Percentiles rank a stretch among this genome's conserved stretches.
Evolutionary conservation across 2,329 filamentous ascomycete species (phyloP).

Genomic region (Elsinoe fawcettii): DNA sequence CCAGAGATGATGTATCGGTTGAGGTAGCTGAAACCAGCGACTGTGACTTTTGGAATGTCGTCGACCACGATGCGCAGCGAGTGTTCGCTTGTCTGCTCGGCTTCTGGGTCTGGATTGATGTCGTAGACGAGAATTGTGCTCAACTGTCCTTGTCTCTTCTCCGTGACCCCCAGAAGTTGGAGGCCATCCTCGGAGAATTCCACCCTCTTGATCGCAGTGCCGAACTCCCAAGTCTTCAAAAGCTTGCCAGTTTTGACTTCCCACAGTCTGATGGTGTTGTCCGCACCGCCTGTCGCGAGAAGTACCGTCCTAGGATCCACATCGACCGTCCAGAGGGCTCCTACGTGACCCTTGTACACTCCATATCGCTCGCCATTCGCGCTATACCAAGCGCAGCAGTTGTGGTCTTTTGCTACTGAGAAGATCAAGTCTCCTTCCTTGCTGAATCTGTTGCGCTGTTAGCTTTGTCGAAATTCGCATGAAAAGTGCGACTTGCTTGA

Average conservation of each 20-base stretch:
- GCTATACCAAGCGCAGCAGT: conserved; percentile 93
- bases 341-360: conserved; percentile 93
- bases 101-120: conserved; percentile 74
- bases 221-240: conserved; percentile 96
- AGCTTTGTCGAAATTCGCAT: conserved; percentile 17
- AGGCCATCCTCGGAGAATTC: conserved; percentile 94
- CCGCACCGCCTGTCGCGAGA: conserved; percentile 89
- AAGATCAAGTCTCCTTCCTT: conserved; percentile 95
- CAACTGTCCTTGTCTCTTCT: conserved; percentile 96
- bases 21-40: conserved; percentile 92
- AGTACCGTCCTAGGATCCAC: conserved; percentile 86
- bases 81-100: conserved; percentile 77
- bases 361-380: conserved; percentile 97
- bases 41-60: conserved; percentile 89
- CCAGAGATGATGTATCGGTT: conserved; percentile 95
- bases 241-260: conserved; percentile 87
- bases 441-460: conserved; percentile 57
- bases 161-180: conserved; percentile 85
- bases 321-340: conserved; percentile 98
- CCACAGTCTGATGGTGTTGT: conserved; percentile 98
- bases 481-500: conserved; percentile 53
- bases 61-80: conserved; percentile 79
- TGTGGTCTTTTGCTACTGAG: conserved; percentile 91
- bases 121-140: conserved; percentile 91
- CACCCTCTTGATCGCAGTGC: conserved; percentile 92